phyloP scores from a whole-genome alignment of 805 yeast species.

The Wickerhamiella brachini region DNA sequence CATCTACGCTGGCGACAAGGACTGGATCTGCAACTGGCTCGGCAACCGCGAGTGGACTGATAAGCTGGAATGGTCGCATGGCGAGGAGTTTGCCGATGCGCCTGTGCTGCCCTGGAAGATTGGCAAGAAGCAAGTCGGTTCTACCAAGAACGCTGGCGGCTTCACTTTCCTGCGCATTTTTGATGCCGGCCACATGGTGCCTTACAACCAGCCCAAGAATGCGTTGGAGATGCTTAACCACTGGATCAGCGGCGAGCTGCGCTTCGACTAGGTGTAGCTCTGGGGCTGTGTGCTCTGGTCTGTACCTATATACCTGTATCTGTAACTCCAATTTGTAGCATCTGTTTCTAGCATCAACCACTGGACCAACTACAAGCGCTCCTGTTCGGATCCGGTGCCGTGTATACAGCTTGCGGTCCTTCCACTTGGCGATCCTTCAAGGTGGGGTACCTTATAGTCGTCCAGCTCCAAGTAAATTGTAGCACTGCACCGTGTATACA shows the following conservation, averaged over 20 bases:
- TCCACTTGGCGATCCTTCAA: too few relatives aligned
- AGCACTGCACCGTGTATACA: conserved; percentile 42
- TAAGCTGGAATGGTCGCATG: conserved; percentile 49
- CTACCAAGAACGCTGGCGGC: conserved; percentile 55
- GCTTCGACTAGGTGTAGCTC: neutral
- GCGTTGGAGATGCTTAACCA: conserved; percentile 71
- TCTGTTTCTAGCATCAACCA: too few relatives aligned
- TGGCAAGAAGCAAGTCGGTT: conserved; percentile 43
- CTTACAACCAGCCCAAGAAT: conserved; percentile 70
- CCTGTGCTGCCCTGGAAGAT: conserved; percentile 25
- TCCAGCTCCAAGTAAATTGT: conserved; percentile 44
- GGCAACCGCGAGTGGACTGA: conserved; percentile 85
- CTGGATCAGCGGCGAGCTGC: conserved; percentile 39
- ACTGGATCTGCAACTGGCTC: conserved; percentile 92
- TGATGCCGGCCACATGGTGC: conserved; percentile 95
- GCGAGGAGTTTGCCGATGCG: conserved; percentile 37
- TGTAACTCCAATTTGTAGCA: too few relatives aligned
- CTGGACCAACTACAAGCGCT: too few relatives aligned
- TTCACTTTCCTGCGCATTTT: conserved; percentile 74
- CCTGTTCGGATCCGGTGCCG: too few relatives aligned
- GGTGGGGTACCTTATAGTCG: conserved; percentile 43
- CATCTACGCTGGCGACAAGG: conserved; percentile 92
- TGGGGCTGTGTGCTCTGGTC: too few relatives aligned
- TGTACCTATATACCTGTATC: too few relatives aligned
- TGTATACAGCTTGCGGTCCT: too few relatives aligned